phyloP scores from a whole-genome alignment of 768 basidiomycete species.

The Suillus plorans region DNA sequence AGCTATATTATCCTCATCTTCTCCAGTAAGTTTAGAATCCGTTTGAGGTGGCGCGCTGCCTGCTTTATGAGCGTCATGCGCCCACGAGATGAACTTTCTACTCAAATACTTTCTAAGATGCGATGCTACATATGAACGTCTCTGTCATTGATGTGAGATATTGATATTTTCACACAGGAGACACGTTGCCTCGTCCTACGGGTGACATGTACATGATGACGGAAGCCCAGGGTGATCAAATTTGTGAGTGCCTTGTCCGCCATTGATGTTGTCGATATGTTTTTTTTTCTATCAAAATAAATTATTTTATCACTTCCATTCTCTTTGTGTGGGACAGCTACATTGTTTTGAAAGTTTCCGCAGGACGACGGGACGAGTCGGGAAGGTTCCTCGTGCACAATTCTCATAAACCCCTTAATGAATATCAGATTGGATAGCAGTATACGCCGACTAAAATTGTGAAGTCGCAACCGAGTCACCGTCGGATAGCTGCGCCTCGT shows the following conservation, averaged over 20 bases:
- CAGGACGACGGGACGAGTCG: neutral
- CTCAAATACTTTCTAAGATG: neutral
- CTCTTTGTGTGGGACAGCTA: neutral
- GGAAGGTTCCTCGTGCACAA: neutral
- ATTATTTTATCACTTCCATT: neutral
- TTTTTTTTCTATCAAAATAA: neutral
- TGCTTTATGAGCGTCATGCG: neutral
- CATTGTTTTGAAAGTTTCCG: neutral
- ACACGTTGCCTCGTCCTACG: neutral
- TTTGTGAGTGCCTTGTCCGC: conserved; percentile 1
- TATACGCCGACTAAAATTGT: neutral
- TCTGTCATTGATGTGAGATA: neutral
- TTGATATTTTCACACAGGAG: neutral
- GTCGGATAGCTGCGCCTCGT: neutral
- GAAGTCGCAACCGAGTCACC: neutral
- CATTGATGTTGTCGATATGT: neutral
- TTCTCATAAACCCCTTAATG: neutral
- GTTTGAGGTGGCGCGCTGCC: neutral
- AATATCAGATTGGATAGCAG: neutral
- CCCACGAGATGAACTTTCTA: neutral
- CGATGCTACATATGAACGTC: neutral
- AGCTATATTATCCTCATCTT: neutral
- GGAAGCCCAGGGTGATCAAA: neutral
- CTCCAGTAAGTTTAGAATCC: neutral
- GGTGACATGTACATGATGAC: neutral